Evolutionary conservation across 768 basidiomycete species (phyloP).

Genomic region (Suillus alpinus): DNA sequence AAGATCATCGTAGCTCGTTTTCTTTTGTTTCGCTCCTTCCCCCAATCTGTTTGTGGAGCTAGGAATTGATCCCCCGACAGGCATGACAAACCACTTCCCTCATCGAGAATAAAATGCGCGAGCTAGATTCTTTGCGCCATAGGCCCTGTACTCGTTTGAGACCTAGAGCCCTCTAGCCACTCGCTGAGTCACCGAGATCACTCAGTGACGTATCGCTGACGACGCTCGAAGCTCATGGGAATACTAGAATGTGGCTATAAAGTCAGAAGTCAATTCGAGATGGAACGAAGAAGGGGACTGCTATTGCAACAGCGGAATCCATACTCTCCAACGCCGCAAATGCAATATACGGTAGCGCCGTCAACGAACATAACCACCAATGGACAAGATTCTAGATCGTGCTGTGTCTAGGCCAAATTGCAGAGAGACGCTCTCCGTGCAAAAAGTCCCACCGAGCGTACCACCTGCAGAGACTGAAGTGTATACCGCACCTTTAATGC

Average conservation of each 20-base stretch:
- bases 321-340: background rate
- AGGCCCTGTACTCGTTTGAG: background rate
- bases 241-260: background rate
- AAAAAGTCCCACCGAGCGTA: background rate
- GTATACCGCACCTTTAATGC: no score
- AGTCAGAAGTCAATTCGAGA: no score
- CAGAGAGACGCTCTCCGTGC: no score
- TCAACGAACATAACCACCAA: background rate
- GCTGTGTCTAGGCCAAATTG: no score
- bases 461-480: background rate
- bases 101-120: background rate
- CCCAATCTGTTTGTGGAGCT: background rate
- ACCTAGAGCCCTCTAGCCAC: background rate
- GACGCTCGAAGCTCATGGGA: background rate
- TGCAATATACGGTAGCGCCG: background rate
- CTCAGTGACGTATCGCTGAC: background rate
- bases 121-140: background rate
- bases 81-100: background rate
- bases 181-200: background rate
- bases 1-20: background rate
- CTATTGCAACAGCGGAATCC: background rate
- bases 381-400: background rate
- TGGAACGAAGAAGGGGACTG: background rate
- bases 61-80: background rate
- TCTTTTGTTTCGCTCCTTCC: background rate